A percentile compares a stretch with the other conserved stretches of the same genome.
These are phyloP conservation scores for Coleophoma cylindrospora DNA, from an alignment of 2,329 filamentous ascomycete genomes.

Conservation along the genomic window DNA sequence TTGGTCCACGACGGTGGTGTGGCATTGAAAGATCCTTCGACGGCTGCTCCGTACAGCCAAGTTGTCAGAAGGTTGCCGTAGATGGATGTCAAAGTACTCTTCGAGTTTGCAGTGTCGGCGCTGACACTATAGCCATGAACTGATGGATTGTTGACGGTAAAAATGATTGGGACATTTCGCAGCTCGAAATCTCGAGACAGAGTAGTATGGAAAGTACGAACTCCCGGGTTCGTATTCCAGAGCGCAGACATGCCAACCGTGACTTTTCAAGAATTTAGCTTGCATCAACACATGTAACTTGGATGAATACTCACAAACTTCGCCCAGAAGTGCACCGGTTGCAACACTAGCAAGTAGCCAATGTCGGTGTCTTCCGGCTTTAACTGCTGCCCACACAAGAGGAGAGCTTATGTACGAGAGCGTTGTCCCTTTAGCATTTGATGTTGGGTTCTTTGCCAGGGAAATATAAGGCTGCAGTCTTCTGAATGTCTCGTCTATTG, in stretches of 20 bases:
- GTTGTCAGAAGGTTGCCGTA: slow-evolving; percentile 6
- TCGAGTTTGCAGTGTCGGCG: slow-evolving; percentile 3
- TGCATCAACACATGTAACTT: too few species aligned
- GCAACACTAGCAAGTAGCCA: slow-evolving; percentile 8
- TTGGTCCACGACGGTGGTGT: slow-evolving; percentile 7
- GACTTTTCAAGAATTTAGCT: slow-evolving; percentile 4
- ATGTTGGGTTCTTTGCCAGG: slow-evolving; percentile 3
- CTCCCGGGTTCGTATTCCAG: slow-evolving; percentile 6
- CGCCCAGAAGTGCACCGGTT: slow-evolving; percentile 4
- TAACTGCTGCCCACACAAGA: slow-evolving; percentile 5
- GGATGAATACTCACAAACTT: slow-evolving; percentile 6
- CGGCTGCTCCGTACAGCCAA: slow-evolving; percentile 5
- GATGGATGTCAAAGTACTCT: slow-evolving; percentile 5
- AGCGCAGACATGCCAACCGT: slow-evolving; percentile 12
- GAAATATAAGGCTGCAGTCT: slow-evolving; percentile 12
- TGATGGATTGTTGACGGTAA: slow-evolving; percentile 2
- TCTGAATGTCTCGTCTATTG: slow-evolving; percentile 6
- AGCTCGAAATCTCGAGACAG: slow-evolving; percentile 4
- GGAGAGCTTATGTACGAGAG: slow-evolving; percentile 7
- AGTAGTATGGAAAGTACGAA: neutral
- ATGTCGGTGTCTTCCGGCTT: slow-evolving; percentile 6
- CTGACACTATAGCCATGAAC: neutral
- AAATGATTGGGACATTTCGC: slow-evolving; percentile 7
- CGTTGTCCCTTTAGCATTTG: neutral
- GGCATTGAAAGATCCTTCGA: slow-evolving; percentile 3